Base-by-base conservation (phyloP, 768 basidiomycete genomes). In the Holtermannia corniformis region DNA sequence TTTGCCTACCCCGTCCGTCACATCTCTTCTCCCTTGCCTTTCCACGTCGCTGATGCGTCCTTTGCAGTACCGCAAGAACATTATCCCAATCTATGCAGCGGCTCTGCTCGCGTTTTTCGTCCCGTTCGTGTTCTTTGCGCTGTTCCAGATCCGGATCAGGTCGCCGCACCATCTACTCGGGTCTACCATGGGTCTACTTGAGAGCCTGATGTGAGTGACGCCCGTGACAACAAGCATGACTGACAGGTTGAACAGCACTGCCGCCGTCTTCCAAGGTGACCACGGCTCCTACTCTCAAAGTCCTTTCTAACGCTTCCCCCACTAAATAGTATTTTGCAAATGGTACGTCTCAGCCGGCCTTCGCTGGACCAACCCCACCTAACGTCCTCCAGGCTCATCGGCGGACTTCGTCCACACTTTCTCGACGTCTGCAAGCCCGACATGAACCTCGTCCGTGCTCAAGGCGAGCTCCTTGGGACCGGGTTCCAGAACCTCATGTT, bases 71-170 rank as follows among this genome's bases (percentile, higher is more conserved):
- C 73, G 78, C 13, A 77, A 75, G 54, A 77, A 81, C 58, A 77
- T 80, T 55, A 69, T 82, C 40, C 80, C 80, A 10, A 80, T 81
- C 55, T 81, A 72, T 66, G 71, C 74, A 0, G 78, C 79, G 3
- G 79, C 79, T 0, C 70, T 81, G 37, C 74, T 82, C 49, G 77
- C 78, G 0, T 80, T 80, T 66, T 68, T 80, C 50, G 74, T 74
- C 0, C 81, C 81, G 0, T 79, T 81, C 67, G 69, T 80, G 59
- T 79, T 79, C 65, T 76, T 81, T 65, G 71, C 68, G 47, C 44
- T 82, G n/a, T 80, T 80, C 64, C 80, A 82, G 62, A 74, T 76
- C 41, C 73, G 80, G 4, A 68, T 78, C 41, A 68, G 77, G 41
- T 77, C 74, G 50, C 43, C 77, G 21, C 75, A 78, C 37, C 73